phyloP scores from a whole-genome alignment of 192 early-diverging fungal species.

The Backusella australiensis region DNA sequence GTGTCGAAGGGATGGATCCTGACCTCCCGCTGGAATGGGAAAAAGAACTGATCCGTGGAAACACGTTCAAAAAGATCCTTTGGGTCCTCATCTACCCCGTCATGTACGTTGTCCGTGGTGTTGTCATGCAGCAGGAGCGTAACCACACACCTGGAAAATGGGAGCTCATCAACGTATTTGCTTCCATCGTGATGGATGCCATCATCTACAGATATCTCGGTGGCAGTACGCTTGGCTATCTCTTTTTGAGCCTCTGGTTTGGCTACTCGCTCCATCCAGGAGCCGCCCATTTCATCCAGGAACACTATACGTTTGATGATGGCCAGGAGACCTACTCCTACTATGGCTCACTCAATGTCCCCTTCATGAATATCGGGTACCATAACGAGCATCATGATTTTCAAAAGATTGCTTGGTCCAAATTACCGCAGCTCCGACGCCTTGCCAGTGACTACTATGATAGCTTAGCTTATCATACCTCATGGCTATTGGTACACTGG shows the following conservation, averaged over 20 bases:
- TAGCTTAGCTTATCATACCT: slow-evolving; percentile 75
- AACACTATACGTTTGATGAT: slow-evolving; percentile 93
- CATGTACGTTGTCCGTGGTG: slow-evolving; percentile 82
- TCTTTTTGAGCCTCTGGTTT: slow-evolving; percentile 69
- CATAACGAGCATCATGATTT: slow-evolving; percentile 99
- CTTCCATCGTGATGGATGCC: slow-evolving; percentile 57
- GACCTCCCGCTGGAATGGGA: slow-evolving; percentile 91
- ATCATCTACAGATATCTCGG: slow-evolving; percentile 49
- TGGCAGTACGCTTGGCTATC: slow-evolving; percentile 67
- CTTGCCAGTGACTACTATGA: slow-evolving; percentile 93
- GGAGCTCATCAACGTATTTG: slow-evolving; percentile 77
- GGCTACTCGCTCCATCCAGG: slow-evolving; percentile 91
- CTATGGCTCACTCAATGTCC: slow-evolving; percentile 84
- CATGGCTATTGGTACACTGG: slow-evolving; percentile 82
- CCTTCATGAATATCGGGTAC: slow-evolving; percentile 94
- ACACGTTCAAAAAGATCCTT: slow-evolving; percentile 62
- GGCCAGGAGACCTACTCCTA: slow-evolving; percentile 97
- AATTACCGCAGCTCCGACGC: slow-evolving; percentile 73
- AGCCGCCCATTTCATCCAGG: slow-evolving; percentile 95
- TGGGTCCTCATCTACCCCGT: slow-evolving; percentile 84
- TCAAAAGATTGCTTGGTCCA: slow-evolving; percentile 84
- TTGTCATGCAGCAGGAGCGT: slow-evolving; percentile 48
- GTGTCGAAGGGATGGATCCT: slow-evolving; percentile 91
- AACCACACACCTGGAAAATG: slow-evolving; percentile 67
- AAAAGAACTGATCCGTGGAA: slow-evolving; percentile 69